These are phyloP conservation scores for Microglena sp. DNA, from an alignment of 139 green algal genomes.

Conservation along the genomic window DNA sequence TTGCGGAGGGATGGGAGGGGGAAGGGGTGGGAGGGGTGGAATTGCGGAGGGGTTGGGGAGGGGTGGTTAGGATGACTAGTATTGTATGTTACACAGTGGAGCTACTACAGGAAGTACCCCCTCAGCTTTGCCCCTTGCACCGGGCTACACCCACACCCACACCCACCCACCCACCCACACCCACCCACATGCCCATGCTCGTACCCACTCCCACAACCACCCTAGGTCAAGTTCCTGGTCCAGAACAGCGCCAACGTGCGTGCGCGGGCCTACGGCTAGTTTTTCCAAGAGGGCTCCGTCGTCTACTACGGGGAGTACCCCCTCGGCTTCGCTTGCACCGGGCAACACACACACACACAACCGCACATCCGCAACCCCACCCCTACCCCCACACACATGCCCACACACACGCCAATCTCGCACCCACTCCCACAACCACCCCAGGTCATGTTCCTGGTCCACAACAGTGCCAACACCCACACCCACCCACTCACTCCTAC, in stretches of 20 bases:
- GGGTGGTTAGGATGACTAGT: too few species aligned
- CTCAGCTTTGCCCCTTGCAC: conserved; percentile 44
- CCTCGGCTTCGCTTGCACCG: conserved; percentile 41
- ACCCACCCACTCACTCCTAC: background rate
- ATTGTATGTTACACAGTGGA: too few species aligned
- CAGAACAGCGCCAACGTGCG: conserved; percentile 40
- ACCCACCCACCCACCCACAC: background rate
- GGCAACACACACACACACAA: too few species aligned
- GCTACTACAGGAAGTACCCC: conserved; percentile 50
- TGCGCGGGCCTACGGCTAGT: conserved; percentile 38
- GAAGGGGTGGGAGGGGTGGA: too few species aligned
- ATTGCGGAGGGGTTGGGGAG: too few species aligned
- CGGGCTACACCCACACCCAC: too few species aligned
- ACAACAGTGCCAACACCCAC: too few species aligned
- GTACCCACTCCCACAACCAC: background rate
- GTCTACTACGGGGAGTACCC: conserved; percentile 54
- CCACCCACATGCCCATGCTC: background rate
- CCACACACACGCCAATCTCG: too few species aligned
- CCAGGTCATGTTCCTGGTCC: conserved; percentile 55
- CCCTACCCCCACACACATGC: too few species aligned
- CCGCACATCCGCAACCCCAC: too few species aligned
- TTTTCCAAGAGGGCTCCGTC: conserved; percentile 32
- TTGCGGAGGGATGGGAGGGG: too few species aligned
- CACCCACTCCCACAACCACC: background rate
- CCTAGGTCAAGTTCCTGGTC: conserved; percentile 51